Percentiles rank a stretch among this genome's conserved stretches.
These are phyloP conservation scores for Fusarium succisae DNA, from an alignment of 2,329 filamentous ascomycete genomes.

Conservation along the genomic window DNA sequence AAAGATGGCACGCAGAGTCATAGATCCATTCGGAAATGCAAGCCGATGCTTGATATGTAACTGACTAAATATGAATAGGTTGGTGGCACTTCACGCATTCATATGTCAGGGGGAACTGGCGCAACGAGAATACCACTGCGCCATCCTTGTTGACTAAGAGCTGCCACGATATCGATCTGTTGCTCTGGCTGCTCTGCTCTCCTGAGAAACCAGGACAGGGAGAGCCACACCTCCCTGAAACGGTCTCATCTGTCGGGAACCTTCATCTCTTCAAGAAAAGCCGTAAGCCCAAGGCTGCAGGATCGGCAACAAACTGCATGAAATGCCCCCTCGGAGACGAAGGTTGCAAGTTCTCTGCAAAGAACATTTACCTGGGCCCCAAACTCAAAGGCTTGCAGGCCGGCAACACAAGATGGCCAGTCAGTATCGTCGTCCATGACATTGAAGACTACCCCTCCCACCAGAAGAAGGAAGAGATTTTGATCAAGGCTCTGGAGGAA, in stretches of 20 bases:
- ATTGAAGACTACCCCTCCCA: slow-evolving; percentile 78
- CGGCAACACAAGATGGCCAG: slow-evolving; percentile 80
- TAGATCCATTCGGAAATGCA: not conserved
- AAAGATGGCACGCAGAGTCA: not conserved
- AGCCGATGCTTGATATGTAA: not conserved
- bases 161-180: slow-evolving; percentile 93
- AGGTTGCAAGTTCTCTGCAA: slow-evolving; percentile 85
- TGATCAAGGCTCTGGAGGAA: slow-evolving; percentile 57
- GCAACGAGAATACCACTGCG: slow-evolving; percentile 78
- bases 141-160: slow-evolving; percentile 92
- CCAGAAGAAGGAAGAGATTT: slow-evolving; percentile 50
- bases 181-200: slow-evolving; percentile 90
- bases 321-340: slow-evolving; percentile 73
- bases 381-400: slow-evolving; percentile 67
- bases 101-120: slow-evolving; percentile 95
- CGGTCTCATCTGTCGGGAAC: slow-evolving; percentile 78
- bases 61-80: slow-evolving; percentile 56
- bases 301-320: slow-evolving; percentile 85
- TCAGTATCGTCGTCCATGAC: slow-evolving; percentile 89
- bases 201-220: slow-evolving; percentile 59
- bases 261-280: slow-evolving; percentile 80
- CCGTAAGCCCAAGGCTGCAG: slow-evolving; percentile 80
- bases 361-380: slow-evolving; percentile 80
- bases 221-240: slow-evolving; percentile 76
- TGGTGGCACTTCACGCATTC: slow-evolving; percentile 96